phyloP scores from a whole-genome alignment of 1,139 yeast genomes.

The Diutina catenulata region DNA sequence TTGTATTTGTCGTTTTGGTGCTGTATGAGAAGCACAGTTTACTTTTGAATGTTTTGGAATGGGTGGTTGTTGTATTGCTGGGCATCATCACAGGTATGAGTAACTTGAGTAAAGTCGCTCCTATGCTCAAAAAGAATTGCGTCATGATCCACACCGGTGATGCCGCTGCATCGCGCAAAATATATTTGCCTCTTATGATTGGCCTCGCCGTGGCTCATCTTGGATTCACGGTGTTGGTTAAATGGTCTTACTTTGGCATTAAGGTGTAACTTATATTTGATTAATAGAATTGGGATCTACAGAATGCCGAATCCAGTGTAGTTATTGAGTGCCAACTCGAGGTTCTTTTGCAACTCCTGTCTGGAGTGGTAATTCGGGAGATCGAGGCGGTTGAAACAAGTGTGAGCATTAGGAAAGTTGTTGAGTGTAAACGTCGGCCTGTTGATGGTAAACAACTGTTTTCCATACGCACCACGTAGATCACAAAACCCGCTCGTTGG shows the following conservation, averaged over 20 bases:
- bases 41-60: constrained; percentile 27
- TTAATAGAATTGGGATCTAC: background rate
- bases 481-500: constrained; percentile 99
- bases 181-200: constrained; percentile 1
- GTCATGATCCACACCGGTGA: constrained; percentile 5
- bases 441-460: constrained; percentile 95
- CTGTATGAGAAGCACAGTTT: constrained; percentile 23
- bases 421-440: constrained; percentile 91
- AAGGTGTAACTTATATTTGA: background rate
- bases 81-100: constrained; percentile 39
- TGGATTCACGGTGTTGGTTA: constrained; percentile 4
- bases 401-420: constrained; percentile 93
- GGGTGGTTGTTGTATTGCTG: constrained; percentile 35
- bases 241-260: constrained; percentile 3
- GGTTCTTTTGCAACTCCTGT: constrained; percentile 66
- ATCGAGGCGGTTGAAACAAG: constrained; percentile 90
- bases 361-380: constrained; percentile 72
- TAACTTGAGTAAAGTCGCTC: constrained; percentile 31
- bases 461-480: constrained; percentile 97
- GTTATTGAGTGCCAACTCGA: constrained; percentile 82
- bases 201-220: constrained; percentile 2
- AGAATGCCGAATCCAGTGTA: constrained; percentile 75
- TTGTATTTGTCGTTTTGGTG: constrained; percentile 34
- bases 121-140: constrained; percentile 17
- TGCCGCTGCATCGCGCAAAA: background rate